These are phyloP conservation scores for Eudorina sp. DNA, from an alignment of 139 green algal genomes.

Conservation along the genomic window DNA sequence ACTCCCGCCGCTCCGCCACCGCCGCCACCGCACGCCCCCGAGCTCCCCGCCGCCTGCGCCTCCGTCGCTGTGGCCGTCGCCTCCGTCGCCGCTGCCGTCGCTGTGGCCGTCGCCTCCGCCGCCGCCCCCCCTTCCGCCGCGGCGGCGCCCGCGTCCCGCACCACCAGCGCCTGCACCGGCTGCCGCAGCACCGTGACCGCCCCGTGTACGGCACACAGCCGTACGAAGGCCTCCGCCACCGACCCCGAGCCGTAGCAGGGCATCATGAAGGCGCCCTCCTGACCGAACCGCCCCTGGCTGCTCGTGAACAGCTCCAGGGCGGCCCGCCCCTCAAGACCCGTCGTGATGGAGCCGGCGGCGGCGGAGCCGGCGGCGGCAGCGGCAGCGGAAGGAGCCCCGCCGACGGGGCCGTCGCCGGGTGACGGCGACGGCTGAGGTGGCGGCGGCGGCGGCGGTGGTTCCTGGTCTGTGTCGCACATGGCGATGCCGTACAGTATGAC, in stretches of 20 bases:
- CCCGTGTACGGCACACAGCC: conserved; percentile 63
- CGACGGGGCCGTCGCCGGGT: too few species aligned
- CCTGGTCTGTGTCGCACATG: conserved; percentile 54
- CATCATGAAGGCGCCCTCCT: conserved; percentile 72
- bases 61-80: too few species aligned
- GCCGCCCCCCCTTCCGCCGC: not conserved
- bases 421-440: not conserved
- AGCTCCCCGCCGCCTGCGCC: too few species aligned
- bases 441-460: not conserved
- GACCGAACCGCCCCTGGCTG: conserved; percentile 64
- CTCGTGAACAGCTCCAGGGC: conserved; percentile 67
- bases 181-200: conserved; percentile 70
- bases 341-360: not conserved
- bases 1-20: not conserved
- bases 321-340: not conserved
- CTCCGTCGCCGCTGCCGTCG: not conserved
- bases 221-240: conserved; percentile 72
- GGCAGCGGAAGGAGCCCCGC: too few species aligned
- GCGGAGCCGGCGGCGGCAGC: not conserved
- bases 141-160: not conserved
- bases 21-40: too few species aligned
- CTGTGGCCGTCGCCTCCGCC: not conserved
- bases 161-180: conserved; percentile 47
- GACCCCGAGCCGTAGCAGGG: conserved; percentile 79
- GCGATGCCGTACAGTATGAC: conserved; percentile 79